phyloP scores from a whole-genome alignment of 78 protist species.

The Dictyostelium intermedium region DNA sequence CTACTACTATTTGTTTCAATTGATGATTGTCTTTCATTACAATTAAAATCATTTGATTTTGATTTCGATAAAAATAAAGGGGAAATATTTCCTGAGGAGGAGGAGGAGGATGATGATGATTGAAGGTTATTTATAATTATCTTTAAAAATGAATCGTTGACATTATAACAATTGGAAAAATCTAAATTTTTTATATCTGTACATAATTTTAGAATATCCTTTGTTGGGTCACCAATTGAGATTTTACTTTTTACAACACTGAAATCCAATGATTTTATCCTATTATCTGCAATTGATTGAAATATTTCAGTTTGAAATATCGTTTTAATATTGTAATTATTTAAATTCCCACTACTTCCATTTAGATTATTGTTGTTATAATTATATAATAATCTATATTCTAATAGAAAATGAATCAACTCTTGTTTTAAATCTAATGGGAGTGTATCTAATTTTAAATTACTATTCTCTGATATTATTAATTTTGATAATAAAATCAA shows the following conservation, averaged over 20 bases:
- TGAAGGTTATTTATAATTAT: neutral
- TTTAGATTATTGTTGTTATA: too few relatives aligned
- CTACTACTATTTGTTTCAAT: neutral
- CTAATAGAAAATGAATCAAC: constrained; percentile 55
- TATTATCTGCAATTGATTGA: neutral
- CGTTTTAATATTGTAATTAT: neutral
- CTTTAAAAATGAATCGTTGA: constrained; percentile 32
- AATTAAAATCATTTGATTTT: neutral
- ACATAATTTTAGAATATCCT: constrained; percentile 7
- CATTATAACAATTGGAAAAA: constrained; percentile 54
- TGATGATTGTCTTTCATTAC: neutral
- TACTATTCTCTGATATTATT: neutral
- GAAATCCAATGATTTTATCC: constrained; percentile 40
- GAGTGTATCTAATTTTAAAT: neutral
- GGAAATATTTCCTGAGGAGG: neutral
- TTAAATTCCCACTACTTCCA: neutral
- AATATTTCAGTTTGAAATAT: neutral
- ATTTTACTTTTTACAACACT: constrained; percentile 29
- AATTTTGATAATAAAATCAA: neutral
- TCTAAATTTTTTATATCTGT: constrained; percentile 17
- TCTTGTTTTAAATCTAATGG: constrained; percentile 41
- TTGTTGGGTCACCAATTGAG: constrained; percentile 24
- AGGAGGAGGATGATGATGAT: neutral
- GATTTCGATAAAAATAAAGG: neutral
- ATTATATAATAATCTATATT: constrained; percentile 16